phyloP scores from a whole-genome alignment of 2,329 filamentous ascomycete genomes.

The Dactylonectria estremocensis region DNA sequence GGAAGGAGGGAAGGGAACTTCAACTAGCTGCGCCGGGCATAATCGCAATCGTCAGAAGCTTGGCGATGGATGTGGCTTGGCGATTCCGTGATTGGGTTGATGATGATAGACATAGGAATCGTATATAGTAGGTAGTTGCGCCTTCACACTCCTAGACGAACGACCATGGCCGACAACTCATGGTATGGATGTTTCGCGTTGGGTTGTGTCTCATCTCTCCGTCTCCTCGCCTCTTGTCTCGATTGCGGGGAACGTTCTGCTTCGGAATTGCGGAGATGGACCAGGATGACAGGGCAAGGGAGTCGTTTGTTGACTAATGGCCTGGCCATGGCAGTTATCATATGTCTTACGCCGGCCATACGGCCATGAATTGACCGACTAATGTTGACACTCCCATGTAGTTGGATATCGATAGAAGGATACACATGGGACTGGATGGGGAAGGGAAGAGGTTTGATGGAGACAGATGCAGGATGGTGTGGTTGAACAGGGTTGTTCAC shows the following conservation, averaged over 20 bases:
- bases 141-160: neutral
- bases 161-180: neutral
- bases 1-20: conserved; percentile 6
- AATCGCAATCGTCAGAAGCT: neutral
- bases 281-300: neutral
- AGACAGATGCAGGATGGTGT: conserved; percentile 21
- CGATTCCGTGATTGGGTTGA: conserved; percentile 15
- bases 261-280: neutral
- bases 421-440: conserved; percentile 12
- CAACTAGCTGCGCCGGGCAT: conserved; percentile 7
- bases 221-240: conserved; percentile 22
- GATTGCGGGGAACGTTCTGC: conserved; percentile 9
- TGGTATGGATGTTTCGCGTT: conserved; percentile 14
- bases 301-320: neutral
- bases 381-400: neutral
- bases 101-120: neutral
- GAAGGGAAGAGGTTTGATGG: neutral
- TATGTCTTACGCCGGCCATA: conserved; percentile 8
- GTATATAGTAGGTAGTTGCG: neutral
- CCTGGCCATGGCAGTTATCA: neutral
- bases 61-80: neutral
- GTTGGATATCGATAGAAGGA: conserved; percentile 7
- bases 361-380: conserved; percentile 10
- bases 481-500: conserved; percentile 11
- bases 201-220: conserved; percentile 2